These are phyloP conservation scores for Saccharomyces uvarum DNA, from an alignment of 1,139 yeast genomes.

Conservation along the genomic window DNA sequence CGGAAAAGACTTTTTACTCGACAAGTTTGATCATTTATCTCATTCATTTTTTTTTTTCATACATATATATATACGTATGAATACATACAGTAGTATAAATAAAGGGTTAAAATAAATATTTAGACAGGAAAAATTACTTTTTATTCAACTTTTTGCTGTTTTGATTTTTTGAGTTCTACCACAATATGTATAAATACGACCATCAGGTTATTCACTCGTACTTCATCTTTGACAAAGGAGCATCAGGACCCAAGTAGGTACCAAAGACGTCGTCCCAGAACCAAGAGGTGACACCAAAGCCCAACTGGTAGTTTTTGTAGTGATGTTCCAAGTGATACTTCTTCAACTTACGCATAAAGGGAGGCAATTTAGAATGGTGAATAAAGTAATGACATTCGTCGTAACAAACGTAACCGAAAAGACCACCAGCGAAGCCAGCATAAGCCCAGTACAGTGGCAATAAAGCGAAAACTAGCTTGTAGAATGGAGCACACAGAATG, in stretches of 20 bases:
- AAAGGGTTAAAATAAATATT: not conserved
- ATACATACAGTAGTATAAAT: not conserved
- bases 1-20: not conserved
- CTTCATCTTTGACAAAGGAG: conserved; percentile 32
- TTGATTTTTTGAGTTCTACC: not conserved
- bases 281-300: conserved; percentile 88
- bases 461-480: conserved; percentile 48
- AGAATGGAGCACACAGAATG: conserved; percentile 51
- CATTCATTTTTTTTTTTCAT: not conserved
- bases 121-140: not conserved
- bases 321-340: conserved; percentile 94
- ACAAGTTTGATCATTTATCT: not conserved
- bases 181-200: not conserved
- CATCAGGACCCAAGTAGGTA: conserved; percentile 44
- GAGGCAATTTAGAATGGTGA: conserved; percentile 80
- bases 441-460: conserved; percentile 56
- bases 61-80: not conserved
- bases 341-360: conserved; percentile 66
- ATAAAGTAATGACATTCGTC: conserved; percentile 85
- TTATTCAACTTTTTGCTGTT: not conserved
- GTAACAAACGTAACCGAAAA: conserved; percentile 83
- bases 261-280: conserved; percentile 92
- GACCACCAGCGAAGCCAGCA: conserved; percentile 85
- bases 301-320: conserved; percentile 90
- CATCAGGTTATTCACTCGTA: conserved; percentile 21